Conservation (phyloP, 208 protist genomes). For the Trichomonas vaginalis region DNA sequence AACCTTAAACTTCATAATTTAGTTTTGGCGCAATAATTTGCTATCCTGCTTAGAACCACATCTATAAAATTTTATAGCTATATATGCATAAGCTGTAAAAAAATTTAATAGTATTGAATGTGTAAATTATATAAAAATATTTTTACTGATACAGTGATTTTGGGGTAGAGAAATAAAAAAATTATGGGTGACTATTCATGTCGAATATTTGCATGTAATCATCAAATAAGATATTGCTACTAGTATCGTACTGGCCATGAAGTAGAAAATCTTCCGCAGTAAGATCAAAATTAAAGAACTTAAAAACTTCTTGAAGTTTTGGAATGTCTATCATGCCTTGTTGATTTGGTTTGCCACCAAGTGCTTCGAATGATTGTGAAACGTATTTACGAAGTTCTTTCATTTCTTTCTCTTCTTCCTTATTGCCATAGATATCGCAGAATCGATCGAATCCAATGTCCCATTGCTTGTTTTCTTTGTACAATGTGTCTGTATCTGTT, state of each 20-base stretch:
- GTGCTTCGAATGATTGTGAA: conserved; percentile 6
- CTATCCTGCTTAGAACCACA: too few species aligned
- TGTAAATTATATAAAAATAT: too few species aligned
- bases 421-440: neutral
- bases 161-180: neutral
- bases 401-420: neutral
- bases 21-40: too few species aligned
- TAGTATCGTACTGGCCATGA: neutral
- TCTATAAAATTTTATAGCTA: too few species aligned
- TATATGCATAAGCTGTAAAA: too few species aligned
- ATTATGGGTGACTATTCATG: neutral
- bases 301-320: neutral
- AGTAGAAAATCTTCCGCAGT: neutral
- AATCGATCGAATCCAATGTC: neutral
- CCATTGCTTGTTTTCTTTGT: neutral
- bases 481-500: neutral
- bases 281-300: neutral
- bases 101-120: too few species aligned
- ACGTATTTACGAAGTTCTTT: neutral
- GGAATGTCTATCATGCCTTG: neutral
- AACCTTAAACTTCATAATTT: too few species aligned
- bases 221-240: neutral
- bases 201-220: conserved; percentile 12
- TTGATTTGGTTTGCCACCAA: neutral
- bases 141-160: too few species aligned